Evolutionary conservation across 257 asterid species (phyloP), one percentile per base, ranked within the genome.

Genomic region (Solanum pinnatisectum): DNA sequence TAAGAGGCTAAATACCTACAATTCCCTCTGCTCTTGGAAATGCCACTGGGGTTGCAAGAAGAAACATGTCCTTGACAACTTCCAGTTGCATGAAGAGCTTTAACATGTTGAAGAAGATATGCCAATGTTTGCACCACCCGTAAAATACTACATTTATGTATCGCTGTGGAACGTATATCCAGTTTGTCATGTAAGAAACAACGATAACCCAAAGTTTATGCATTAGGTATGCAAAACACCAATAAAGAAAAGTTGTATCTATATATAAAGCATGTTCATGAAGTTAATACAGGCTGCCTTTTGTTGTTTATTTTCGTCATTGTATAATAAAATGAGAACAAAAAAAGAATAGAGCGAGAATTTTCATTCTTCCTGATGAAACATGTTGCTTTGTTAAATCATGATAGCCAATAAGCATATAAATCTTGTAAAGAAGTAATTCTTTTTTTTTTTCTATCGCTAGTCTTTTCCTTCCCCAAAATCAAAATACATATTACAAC

Each of bases 1-100:
- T 9, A 94, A 84, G 68, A 95, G 95, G 91, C 83, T 96, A 23
- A 86, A 88, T 49, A 79, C 86, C 42, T 94, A 94, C 94, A 94
- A 95, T 86, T 92, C 98, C 86, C 25, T 91, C 87, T 95, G 98
- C 89, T 91, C 96, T 2, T 90, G 92, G 96, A 95, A 74, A 90
- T 95, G 98, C 92, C 91, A 87, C 46, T 96, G 99, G 99, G 95
- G 96, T 35, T 96, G 99, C 95, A 94, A 91, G 92, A 96, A 88
- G 91, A 94, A 89, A 91, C 98, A 93, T 87, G 89, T 77, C 72
- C 70, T 83, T 32, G 93, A 91, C 33, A 37, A 84, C 56, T 87
- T 86, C 84, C 90, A 74, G 83, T 11, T 60, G 88, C 95, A 92
- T 37, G 96, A 94, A 8, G 98, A 95, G 88, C 95, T 94, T 84